phyloP scores from a whole-genome alignment of 306 rosid genomes.

The Trifolium dubium region DNA sequence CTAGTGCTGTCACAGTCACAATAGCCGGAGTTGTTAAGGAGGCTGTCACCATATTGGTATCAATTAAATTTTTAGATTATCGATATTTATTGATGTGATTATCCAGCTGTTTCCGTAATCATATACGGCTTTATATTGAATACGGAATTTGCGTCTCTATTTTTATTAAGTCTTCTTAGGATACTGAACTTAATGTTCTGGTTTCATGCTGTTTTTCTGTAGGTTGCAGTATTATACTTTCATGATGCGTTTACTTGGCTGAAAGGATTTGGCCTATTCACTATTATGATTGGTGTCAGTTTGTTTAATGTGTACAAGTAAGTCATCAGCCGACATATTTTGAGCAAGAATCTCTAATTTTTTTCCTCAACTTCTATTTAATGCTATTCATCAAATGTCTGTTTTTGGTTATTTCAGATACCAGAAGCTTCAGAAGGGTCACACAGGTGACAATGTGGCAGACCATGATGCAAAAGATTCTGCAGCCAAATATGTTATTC shows the following conservation, averaged over 20 bases:
- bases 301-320: conserved; percentile 98
- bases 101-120: conserved; percentile 1
- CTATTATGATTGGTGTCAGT: conserved; percentile 87
- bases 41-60: conserved; percentile 95
- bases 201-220: conserved; percentile 39
- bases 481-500: conserved; percentile 85
- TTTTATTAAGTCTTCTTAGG: conserved; percentile 15
- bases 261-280: conserved; percentile 83
- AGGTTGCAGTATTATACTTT: conserved; percentile 96
- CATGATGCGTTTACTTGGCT: conserved; percentile 85
- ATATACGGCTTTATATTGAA: conserved; percentile 1
- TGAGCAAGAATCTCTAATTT: neutral
- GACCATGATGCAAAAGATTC: conserved; percentile 46
- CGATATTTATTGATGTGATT: conserved; percentile 27
- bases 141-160: neutral
- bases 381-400: neutral
- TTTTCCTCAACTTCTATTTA: conserved; percentile 9
- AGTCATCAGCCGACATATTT: conserved; percentile 48
- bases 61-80: conserved; percentile 25
- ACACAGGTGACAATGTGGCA: conserved; percentile 46
- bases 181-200: conserved; percentile 37
- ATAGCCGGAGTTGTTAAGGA: conserved; percentile 99
- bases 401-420: conserved; percentile 55
- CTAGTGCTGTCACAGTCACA: conserved; percentile 97
- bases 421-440: conserved; percentile 67